Conservation (phyloP, 1,284 basidiomycete species). For the Gyrodon tennesseensis region DNA sequence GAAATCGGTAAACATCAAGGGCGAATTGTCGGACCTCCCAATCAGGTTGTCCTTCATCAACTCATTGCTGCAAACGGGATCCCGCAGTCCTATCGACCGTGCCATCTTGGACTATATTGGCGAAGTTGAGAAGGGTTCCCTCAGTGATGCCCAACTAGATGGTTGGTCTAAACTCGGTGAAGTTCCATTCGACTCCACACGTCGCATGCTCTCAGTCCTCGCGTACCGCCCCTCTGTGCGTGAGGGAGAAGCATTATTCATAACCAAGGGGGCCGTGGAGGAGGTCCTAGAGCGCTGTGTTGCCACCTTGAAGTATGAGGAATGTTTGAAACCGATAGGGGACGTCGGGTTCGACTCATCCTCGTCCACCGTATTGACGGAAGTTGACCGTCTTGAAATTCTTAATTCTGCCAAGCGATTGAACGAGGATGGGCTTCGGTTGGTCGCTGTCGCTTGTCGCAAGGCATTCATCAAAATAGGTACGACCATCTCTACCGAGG, state of each 20-base stretch:
- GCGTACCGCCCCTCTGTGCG: constrained; percentile 17
- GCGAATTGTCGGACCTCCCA: constrained; percentile 36
- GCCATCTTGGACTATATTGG: constrained; percentile 40
- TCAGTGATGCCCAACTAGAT: constrained; percentile 20
- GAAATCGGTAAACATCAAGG: constrained; percentile 35
- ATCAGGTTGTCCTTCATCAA: constrained; percentile 38
- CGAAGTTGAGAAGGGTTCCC: constrained; percentile 27
- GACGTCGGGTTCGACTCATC: constrained; percentile 29
- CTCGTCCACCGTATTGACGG: constrained; percentile 29
- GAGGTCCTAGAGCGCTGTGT: constrained; percentile 41
- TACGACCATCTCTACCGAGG: constrained; percentile 31
- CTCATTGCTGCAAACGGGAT: constrained; percentile 38
- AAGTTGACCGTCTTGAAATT: constrained; percentile 31
- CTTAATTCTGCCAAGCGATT: constrained; percentile 38
- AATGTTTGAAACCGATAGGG: constrained; percentile 25
- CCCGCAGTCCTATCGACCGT: constrained; percentile 41
- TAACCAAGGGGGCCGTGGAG: constrained; percentile 42
- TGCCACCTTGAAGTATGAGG: constrained; percentile 32
- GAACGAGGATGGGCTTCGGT: constrained; percentile 41
- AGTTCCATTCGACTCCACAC: constrained; percentile 42
- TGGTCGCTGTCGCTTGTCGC: constrained; percentile 41
- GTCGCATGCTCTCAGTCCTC: constrained; percentile 41
- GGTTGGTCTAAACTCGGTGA: constrained; percentile 40
- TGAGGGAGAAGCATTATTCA: constrained; percentile 34
- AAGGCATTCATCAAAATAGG: constrained; percentile 29